phyloP scores from a whole-genome alignment of 148 eudicot species.

The Vaccinium darrowii region DNA sequence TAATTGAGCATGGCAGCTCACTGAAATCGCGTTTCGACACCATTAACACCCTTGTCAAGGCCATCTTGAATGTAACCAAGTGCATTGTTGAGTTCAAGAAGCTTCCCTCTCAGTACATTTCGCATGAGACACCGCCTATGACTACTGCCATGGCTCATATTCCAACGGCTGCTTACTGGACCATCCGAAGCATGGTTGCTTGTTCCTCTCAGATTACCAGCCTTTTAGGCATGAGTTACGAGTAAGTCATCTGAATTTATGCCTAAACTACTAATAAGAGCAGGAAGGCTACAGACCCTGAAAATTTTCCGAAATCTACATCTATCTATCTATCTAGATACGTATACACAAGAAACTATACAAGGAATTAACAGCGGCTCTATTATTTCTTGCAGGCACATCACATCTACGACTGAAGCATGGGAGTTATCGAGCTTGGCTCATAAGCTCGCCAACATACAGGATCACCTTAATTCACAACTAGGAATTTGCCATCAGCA shows the following conservation, averaged over 20 bases:
- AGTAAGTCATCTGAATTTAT: slow-evolving; percentile 45
- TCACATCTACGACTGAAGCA: slow-evolving; percentile 70
- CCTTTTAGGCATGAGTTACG: slow-evolving; percentile 67
- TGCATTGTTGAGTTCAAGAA: slow-evolving; percentile 56
- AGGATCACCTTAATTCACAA: slow-evolving; percentile 66
- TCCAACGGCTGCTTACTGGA: slow-evolving; percentile 95
- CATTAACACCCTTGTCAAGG: slow-evolving; percentile 50
- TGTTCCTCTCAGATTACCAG: slow-evolving; percentile 61
- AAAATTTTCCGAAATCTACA: neutral
- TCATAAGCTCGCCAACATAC: slow-evolving; percentile 73
- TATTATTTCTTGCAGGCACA: slow-evolving; percentile 35
- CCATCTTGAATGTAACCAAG: slow-evolving; percentile 64
- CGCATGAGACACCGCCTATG: slow-evolving; percentile 65
- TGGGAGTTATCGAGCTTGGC: slow-evolving; percentile 93
- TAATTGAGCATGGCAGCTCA: slow-evolving; percentile 50
- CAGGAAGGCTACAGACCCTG: neutral
- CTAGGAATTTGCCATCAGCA: slow-evolving; percentile 65
- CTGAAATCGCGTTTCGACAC: slow-evolving; percentile 65
- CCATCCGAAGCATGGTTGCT: slow-evolving; percentile 78
- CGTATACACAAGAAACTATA: neutral
- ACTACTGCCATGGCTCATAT: slow-evolving; percentile 54
- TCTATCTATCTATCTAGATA: neutral
- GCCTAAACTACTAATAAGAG: neutral
- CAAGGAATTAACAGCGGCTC: neutral
- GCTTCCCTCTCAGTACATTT: slow-evolving; percentile 69